These are phyloP conservation scores for Cymbopogon flexuosus DNA, from an alignment of 202 grass and related monocot genomes.

Conservation along the genomic window DNA sequence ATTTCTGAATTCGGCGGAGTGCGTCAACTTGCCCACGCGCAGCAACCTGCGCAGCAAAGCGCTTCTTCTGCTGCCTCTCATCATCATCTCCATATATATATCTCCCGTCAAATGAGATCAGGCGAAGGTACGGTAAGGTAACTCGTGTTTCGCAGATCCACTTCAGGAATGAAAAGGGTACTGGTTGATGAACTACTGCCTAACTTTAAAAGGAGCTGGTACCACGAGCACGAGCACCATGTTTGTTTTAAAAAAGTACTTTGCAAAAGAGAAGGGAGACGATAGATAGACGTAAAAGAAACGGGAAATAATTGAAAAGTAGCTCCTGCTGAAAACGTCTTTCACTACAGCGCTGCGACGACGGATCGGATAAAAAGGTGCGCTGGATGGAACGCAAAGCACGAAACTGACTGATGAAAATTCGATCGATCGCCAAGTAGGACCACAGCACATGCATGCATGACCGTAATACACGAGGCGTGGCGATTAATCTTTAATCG, in stretches of 20 bases:
- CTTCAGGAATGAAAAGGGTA: not conserved
- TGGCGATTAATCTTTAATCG: not conserved
- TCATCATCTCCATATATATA: not conserved
- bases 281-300: not conserved
- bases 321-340: not conserved
- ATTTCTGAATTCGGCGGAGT: not conserved
- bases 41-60: not conserved
- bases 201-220: constrained; percentile 21
- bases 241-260: not conserved
- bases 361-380: not conserved
- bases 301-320: not conserved
- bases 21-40: not conserved
- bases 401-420: not conserved
- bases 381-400: not conserved
- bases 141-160: not conserved
- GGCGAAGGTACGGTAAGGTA: not conserved
- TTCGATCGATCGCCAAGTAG: not conserved
- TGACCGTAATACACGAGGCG: not conserved
- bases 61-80: not conserved
- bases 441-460: not conserved
- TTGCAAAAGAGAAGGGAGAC: not conserved
- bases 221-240: not conserved
- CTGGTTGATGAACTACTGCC: not conserved
- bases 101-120: not conserved
- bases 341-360: not conserved